Conservation (phyloP, 768 basidiomycete species). For the Lactarius deliciosus region DNA sequence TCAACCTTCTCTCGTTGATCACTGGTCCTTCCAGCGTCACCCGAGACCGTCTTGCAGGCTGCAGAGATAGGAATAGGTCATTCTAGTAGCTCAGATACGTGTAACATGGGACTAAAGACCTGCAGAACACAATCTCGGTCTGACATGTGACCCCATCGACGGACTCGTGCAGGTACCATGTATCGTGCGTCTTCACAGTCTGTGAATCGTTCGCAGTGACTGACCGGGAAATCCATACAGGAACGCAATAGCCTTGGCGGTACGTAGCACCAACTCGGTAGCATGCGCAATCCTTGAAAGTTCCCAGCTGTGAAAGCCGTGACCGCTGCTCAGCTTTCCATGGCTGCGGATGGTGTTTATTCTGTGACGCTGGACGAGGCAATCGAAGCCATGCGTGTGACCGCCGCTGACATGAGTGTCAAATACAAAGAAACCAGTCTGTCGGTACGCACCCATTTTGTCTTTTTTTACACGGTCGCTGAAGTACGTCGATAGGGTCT, state of each 20-base stretch:
- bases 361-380: conserved; percentile 91
- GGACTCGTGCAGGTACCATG: conserved; percentile 95
- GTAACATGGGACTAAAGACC: neutral
- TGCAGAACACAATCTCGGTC: conserved; percentile 77
- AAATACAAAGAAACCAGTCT: conserved; percentile 97
- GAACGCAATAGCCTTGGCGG: conserved; percentile 87
- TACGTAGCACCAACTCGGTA: conserved; percentile 34
- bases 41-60: conserved; percentile 83
- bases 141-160: conserved; percentile 94
- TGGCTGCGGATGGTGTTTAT: conserved; percentile 87
- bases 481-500: conserved; percentile 45
- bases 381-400: conserved; percentile 92
- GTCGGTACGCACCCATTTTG: conserved; percentile 52
- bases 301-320: conserved; percentile 82
- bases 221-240: conserved; percentile 37
- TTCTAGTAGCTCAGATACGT: conserved; percentile 26
- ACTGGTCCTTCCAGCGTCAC: conserved; percentile 50
- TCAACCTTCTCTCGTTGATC: conserved; percentile 15
- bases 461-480: neutral
- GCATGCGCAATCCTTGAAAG: conserved; percentile 8
- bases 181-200: conserved; percentile 58
- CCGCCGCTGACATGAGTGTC: conserved; percentile 91
- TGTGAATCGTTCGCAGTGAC: conserved; percentile 5
- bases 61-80: conserved; percentile 89
- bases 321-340: conserved; percentile 91